Conservation (phyloP, 257 asterid species). For the Nicotiana tomentosiformis region DNA sequence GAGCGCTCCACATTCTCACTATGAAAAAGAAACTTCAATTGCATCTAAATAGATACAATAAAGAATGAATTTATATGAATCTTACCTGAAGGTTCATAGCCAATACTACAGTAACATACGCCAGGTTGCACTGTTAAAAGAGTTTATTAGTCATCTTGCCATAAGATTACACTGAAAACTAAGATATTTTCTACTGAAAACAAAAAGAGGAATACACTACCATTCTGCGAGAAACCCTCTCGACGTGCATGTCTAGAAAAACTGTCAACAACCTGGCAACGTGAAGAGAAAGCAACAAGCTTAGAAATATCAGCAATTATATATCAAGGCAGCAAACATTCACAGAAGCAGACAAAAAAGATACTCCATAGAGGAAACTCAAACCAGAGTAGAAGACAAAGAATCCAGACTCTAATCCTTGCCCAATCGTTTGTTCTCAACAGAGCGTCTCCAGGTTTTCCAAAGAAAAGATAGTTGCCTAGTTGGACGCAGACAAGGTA, state of each 20-base stretch:
- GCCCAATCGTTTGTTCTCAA: conserved; percentile 43
- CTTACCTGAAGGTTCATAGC: conserved; percentile 83
- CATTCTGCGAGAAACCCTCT: conserved; percentile 80
- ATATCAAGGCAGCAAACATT: conserved; percentile 8
- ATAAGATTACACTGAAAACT: not conserved
- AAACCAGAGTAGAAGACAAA: conserved; percentile 80
- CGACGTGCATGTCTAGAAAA: conserved; percentile 61
- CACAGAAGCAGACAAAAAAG: not conserved
- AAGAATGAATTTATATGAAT: not conserved
- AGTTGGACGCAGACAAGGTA: conserved; percentile 78
- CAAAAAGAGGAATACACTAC: conserved; percentile 25
- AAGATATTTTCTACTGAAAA: not conserved
- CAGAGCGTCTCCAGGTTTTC: conserved; percentile 26
- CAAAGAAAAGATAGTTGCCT: conserved; percentile 72
- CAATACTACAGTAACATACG: conserved; percentile 65
- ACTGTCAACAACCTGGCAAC: conserved; percentile 63
- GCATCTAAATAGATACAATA: not conserved
- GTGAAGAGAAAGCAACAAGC: conserved; percentile 13
- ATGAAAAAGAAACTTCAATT: not conserved
- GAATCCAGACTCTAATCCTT: conserved; percentile 60
- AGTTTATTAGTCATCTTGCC: conserved; percentile 9
- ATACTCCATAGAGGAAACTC: not conserved
- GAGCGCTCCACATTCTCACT: not conserved
- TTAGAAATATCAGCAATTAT: conserved; percentile 2
- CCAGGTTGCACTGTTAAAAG: conserved; percentile 81